Evolutionary conservation across 2,329 filamentous ascomycete species (phyloP).

Genomic region (Cladophialophora immunda): DNA sequence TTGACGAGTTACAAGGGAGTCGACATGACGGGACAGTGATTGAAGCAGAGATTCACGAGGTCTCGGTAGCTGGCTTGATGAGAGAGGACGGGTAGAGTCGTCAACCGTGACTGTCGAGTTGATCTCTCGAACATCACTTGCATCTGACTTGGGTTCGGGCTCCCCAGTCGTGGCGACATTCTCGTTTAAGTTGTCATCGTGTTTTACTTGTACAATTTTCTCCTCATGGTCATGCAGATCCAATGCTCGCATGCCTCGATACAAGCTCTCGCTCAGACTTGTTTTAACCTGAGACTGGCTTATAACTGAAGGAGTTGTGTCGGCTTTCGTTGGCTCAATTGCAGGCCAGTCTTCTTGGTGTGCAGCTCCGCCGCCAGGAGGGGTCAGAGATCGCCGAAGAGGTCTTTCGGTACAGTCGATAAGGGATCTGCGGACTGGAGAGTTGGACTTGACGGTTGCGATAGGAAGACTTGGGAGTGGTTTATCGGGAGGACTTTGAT

Average conservation of each 20-base stretch:
- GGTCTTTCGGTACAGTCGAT: constrained; percentile 45
- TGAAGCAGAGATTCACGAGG: constrained; percentile 35
- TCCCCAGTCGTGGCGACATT: neutral
- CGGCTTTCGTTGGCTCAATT: constrained; percentile 34
- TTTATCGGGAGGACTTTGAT: constrained; percentile 41
- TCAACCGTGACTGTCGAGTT: constrained; percentile 1
- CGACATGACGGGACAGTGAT: constrained; percentile 30
- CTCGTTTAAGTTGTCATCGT: constrained; percentile 4
- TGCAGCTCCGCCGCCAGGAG: constrained; percentile 21
- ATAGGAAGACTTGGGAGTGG: constrained; percentile 45
- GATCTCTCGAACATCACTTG: neutral
- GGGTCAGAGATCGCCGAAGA: constrained; percentile 40
- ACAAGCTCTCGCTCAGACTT: constrained; percentile 37
- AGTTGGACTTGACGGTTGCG: constrained; percentile 37
- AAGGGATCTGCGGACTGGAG: constrained; percentile 41
- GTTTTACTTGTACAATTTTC: neutral
- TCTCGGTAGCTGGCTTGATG: constrained; percentile 34
- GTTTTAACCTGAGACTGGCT: constrained; percentile 25
- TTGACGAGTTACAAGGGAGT: constrained; percentile 27
- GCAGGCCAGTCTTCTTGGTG: constrained; percentile 44
- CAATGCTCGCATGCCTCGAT: constrained; percentile 37
- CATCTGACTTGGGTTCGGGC: neutral
- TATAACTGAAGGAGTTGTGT: neutral
- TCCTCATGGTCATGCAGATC: constrained; percentile 30
- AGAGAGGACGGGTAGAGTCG: constrained; percentile 22